Evolutionary conservation across 306 rosid species (phyloP).

Genomic region (Cotoneaster glaucophyllus): DNA sequence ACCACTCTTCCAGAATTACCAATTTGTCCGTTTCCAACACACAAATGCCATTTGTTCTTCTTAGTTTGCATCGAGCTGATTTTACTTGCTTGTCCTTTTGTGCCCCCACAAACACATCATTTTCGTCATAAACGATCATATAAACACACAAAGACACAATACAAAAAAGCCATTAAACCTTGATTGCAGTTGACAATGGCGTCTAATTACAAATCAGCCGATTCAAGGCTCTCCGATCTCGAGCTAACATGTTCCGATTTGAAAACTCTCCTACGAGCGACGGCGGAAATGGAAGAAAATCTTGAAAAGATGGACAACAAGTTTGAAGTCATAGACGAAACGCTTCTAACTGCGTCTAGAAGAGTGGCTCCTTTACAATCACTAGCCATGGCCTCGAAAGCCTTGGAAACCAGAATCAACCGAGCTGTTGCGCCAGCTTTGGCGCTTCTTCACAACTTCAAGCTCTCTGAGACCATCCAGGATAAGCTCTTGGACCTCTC

Average conservation of each 20-base stretch:
- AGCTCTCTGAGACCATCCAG: constrained; percentile 51
- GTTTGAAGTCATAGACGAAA: constrained; percentile 39
- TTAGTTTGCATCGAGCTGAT: constrained; percentile 40
- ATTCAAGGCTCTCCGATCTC: constrained; percentile 29
- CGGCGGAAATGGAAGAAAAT: constrained; percentile 36
- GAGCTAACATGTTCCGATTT: constrained; percentile 52
- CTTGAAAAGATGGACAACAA: constrained; percentile 41
- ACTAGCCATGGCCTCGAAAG: constrained; percentile 67
- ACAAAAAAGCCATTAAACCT: background rate
- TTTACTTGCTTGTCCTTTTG: constrained; percentile 28
- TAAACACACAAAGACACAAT: background rate
- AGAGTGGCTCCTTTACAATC: constrained; percentile 64
- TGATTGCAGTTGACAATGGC: constrained; percentile 23
- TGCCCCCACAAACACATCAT: constrained; percentile 12
- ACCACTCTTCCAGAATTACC: constrained; percentile 9
- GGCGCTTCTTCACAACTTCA: constrained; percentile 48
- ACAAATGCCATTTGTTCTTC: constrained; percentile 56
- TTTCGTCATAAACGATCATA: background rate
- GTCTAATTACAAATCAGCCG: constrained; percentile 15
- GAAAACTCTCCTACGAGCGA: constrained; percentile 35
- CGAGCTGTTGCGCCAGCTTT: constrained; percentile 74
- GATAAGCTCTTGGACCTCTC: constrained; percentile 35
- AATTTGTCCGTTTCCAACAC: constrained; percentile 26
- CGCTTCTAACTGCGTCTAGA: constrained; percentile 42
- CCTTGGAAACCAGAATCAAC: constrained; percentile 66